Evolutionary conservation across 1,284 basidiomycete species (phyloP).

Genomic region (Cutaneotrichosporon sp.): DNA sequence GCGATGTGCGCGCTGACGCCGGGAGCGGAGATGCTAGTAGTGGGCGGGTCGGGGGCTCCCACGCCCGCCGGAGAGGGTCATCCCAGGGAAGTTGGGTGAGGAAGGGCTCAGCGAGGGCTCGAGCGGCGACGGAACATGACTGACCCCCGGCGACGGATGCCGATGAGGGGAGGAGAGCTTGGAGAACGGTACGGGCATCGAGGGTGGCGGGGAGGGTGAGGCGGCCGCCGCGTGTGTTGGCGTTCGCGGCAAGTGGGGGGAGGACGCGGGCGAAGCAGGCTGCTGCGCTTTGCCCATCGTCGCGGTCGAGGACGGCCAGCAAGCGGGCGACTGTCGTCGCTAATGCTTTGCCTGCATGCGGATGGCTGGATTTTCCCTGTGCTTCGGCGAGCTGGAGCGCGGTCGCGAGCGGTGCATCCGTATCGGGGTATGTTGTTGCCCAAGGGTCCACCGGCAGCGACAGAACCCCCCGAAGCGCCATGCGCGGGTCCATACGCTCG

Average conservation of each 20-base stretch:
- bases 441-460: neutral
- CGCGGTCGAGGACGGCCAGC: neutral
- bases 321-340: neutral
- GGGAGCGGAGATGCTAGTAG: neutral
- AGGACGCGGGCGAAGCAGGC: conserved; percentile 6
- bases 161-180: neutral
- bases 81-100: neutral
- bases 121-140: neutral
- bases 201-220: conserved; percentile 1
- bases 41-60: neutral
- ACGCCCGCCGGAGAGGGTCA: conserved; percentile 5
- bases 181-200: conserved; percentile 6
- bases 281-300: neutral
- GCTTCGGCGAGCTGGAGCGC: conserved; percentile 3
- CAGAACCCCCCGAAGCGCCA: neutral
- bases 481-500: neutral
- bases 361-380: conserved; percentile 6
- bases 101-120: conserved; percentile 2
- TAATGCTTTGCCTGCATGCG: conserved; percentile 4
- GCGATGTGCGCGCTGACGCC: neutral
- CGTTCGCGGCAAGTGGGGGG: conserved; percentile 6
- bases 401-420: neutral
- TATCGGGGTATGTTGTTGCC: neutral
- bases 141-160: neutral
- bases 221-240: conserved; percentile 2